phyloP scores from a whole-genome alignment of 345 rosid genomes.

The Camelina hispida region DNA sequence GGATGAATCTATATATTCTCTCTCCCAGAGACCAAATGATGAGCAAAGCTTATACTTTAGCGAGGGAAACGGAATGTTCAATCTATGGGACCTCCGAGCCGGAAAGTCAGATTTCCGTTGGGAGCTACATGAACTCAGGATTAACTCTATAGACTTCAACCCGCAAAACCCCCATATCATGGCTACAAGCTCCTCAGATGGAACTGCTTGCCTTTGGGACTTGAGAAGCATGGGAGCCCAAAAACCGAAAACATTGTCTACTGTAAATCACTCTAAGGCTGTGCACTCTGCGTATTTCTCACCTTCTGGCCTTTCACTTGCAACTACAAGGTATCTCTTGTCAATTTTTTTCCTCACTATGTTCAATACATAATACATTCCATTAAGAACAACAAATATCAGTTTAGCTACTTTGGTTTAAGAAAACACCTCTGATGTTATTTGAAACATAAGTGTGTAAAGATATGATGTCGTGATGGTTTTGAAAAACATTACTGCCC shows the following conservation, averaged over 20 bases:
- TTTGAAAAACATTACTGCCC: not conserved
- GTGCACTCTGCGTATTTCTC: constrained; percentile 92
- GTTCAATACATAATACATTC: not conserved
- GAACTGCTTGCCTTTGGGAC: constrained; percentile 87
- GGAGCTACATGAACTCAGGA: constrained; percentile 70
- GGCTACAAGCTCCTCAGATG: constrained; percentile 84
- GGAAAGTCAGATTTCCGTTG: constrained; percentile 53
- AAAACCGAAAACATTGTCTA: constrained; percentile 50
- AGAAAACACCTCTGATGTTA: not conserved
- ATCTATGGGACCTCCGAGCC: constrained; percentile 64
- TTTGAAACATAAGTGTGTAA: not conserved
- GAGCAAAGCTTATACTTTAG: constrained; percentile 60
- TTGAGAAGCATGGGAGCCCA: constrained; percentile 56
- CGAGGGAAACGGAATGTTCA: constrained; percentile 64
- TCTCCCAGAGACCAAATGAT: constrained; percentile 63
- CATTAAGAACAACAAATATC: not conserved
- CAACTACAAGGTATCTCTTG: constrained; percentile 69
- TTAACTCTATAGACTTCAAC: constrained; percentile 80
- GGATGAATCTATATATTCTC: constrained; percentile 63
- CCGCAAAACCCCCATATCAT: constrained; percentile 60
- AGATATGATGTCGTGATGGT: not conserved
- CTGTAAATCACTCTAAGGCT: constrained; percentile 55
- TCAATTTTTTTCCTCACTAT: not conserved
- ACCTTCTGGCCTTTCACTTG: constrained; percentile 74
- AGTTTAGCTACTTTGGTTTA: not conserved